Percentiles rank a stretch among this genome's conserved stretches.
Conservation (phyloP, 305 asterid species). For the Plantago coronopus region DNA sequence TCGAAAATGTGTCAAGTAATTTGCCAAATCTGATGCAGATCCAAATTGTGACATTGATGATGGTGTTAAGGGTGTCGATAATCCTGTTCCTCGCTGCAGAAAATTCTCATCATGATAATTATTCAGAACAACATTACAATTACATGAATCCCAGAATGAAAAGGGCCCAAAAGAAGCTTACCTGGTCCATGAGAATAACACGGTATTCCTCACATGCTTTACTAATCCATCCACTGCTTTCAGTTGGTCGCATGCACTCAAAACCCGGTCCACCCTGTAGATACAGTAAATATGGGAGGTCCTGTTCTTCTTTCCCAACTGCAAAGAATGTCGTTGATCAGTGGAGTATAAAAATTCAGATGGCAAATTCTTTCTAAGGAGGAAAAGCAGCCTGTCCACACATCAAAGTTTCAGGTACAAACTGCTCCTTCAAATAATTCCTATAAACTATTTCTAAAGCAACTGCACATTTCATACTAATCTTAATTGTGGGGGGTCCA, state of each 20-base stretch:
- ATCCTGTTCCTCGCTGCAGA: conserved; percentile 91
- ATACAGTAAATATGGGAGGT: conserved; percentile 61
- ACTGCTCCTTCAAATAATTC: no score
- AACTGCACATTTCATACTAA: no score
- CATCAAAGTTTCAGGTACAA: no score
- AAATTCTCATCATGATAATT: conserved; percentile 36
- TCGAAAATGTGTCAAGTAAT: conserved; percentile 75
- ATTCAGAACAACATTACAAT: conserved; percentile 2
- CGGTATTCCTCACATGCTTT: conserved; percentile 90
- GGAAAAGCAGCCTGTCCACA: no score
- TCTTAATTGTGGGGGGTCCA: no score
- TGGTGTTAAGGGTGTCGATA: conserved; percentile 73
- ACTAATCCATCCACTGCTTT: conserved; percentile 86
- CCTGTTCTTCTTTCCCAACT: conserved; percentile 74
- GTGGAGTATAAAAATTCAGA: background rate
- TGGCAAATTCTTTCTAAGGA: no score
- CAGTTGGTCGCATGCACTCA: conserved; percentile 78
- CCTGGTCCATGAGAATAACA: conserved; percentile 92
- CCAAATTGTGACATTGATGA: conserved; percentile 84
- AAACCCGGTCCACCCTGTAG: conserved; percentile 90
- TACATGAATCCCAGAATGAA: conserved; percentile 15
- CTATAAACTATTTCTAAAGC: no score
- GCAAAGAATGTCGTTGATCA: conserved; percentile 33
- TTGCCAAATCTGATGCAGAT: conserved; percentile 56
- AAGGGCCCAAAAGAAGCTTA: conserved; percentile 29